These are phyloP conservation scores for Cyphellophora attinorum DNA, from an alignment of 2,329 filamentous ascomycete genomes.

Conservation along the genomic window DNA sequence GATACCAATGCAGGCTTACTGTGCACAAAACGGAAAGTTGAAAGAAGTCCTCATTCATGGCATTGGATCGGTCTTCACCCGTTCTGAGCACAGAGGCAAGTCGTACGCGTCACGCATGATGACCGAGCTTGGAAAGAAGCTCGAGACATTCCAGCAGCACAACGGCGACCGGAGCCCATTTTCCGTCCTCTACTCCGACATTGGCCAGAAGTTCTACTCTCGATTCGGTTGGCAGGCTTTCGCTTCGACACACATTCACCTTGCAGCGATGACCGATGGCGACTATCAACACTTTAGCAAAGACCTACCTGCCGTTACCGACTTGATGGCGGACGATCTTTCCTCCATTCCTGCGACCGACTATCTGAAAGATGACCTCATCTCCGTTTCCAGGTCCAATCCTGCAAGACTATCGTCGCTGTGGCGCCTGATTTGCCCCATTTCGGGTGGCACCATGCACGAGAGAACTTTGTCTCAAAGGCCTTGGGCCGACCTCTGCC, in stretches of 20 bases:
- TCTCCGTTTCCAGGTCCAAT: constrained; percentile 31
- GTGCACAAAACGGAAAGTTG: constrained; percentile 27
- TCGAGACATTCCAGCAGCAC: constrained; percentile 44
- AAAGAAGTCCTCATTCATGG: constrained; percentile 57
- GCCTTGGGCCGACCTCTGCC: constrained; percentile 45
- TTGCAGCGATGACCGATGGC: constrained; percentile 35
- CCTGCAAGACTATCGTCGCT: constrained; percentile 49
- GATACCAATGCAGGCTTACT: constrained; percentile 36
- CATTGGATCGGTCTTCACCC: constrained; percentile 71
- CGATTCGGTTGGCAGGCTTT: constrained; percentile 67
- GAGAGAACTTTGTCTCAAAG: constrained; percentile 68
- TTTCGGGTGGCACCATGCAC: constrained; percentile 66
- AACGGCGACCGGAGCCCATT: constrained; percentile 43
- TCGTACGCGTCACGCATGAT: constrained; percentile 76
- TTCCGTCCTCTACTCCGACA: constrained; percentile 77
- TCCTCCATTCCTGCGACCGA: constrained; percentile 50
- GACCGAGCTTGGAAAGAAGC: constrained; percentile 48
- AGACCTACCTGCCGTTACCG: constrained; percentile 21
- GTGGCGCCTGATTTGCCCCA: constrained; percentile 59
- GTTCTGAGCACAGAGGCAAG: constrained; percentile 54
- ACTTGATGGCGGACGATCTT: constrained; percentile 26
- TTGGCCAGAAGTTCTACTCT: constrained; percentile 75
- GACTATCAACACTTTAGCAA: constrained; percentile 14
- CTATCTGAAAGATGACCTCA: constrained; percentile 47
- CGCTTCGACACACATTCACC: constrained; percentile 60